Evolutionary conservation across 1,139 yeast genomes (phyloP), one percentile per base, ranked within the genome.

Genomic region (Diutina siamensis): DNA sequence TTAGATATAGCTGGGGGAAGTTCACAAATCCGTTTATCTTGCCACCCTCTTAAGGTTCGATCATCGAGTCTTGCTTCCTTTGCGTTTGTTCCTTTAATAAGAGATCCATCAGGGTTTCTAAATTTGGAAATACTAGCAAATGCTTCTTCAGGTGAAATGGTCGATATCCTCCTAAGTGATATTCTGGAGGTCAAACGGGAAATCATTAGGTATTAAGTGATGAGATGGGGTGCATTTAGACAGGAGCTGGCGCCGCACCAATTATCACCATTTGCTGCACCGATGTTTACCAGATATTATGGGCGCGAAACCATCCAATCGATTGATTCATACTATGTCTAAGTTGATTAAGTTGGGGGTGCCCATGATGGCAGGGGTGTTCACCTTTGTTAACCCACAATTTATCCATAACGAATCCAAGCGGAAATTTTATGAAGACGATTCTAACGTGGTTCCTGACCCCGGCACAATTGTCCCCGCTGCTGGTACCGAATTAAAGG

Each of bases 401-500:
- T n/a, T n/a, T n/a, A n/a, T n/a, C n/a, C 22, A 15, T 20, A 35
- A 35, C n/a, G 38, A 35, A 19, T 20, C 18, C 32, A 68, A 65
- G 52, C 71, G 84, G 49, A 63, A 60, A 31, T 82, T 83, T 56
- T 83, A 84, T 57, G 83, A 76, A 50, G 80, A 77, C 52, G 82
- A 78, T 45, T 65, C 68, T 42, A 62, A 62, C 40, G 67, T 67
- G 46, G 71, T 62, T 46, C 83, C 76, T 35, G 63, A 67, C 49
- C 84, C 76, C 53, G 86, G 78, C 18, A 73, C 74, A 1, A 64
- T 68, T 2, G 62, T 66, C n/a, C 65, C 77, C n/a, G 75, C 78
- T n/a, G 45, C 48, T 4, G 44, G 44, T 20, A 62, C 72, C 21
- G 74, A 69, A 9, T 59, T 72, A 28, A 72, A 72, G 52, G 51